Conservation (phyloP, 257 asterid species). For the Coffea eugenioides region DNA sequence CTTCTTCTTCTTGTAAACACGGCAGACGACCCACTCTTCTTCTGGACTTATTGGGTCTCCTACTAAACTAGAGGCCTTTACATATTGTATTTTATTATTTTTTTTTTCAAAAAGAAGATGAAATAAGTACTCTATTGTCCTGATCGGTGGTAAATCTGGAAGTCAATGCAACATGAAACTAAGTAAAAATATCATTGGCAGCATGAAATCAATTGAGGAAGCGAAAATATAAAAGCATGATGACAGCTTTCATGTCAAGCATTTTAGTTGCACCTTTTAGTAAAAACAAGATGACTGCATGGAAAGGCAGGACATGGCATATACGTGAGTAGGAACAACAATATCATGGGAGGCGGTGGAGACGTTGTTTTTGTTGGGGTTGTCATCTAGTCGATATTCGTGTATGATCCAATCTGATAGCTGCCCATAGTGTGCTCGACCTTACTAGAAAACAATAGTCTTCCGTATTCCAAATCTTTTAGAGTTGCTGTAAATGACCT, state of each 20-base stretch:
- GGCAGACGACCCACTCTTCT: conserved; percentile 96
- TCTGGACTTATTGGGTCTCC: conserved; percentile 47
- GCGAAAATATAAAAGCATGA: background rate
- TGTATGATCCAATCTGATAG: conserved; percentile 95
- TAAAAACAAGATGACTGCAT: no score
- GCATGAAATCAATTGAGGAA: background rate
- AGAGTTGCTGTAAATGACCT: conserved; percentile 64
- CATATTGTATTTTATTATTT: no score
- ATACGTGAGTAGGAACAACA: background rate
- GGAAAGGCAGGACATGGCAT: no score
- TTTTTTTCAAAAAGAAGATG: no score
- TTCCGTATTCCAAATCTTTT: conserved; percentile 82
- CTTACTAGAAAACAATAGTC: conserved; percentile 79
- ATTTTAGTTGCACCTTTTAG: no score
- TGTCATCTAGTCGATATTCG: conserved; percentile 74
- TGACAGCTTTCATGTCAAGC: no score
- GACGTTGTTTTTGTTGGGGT: conserved; percentile 20
- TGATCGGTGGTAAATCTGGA: no score
- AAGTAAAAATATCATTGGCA: background rate
- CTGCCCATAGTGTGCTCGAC: conserved; percentile 88
- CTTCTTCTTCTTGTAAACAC: conserved; percentile 88
- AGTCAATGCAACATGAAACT: no score
- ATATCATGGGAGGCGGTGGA: background rate
- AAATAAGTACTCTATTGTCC: no score
- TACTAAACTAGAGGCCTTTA: conserved; percentile 30